Percentiles rank a stretch among this genome's conserved stretches.
These are phyloP conservation scores for Naganishia friedmannii DNA, from an alignment of 768 basidiomycete genomes.

Conservation along the genomic window DNA sequence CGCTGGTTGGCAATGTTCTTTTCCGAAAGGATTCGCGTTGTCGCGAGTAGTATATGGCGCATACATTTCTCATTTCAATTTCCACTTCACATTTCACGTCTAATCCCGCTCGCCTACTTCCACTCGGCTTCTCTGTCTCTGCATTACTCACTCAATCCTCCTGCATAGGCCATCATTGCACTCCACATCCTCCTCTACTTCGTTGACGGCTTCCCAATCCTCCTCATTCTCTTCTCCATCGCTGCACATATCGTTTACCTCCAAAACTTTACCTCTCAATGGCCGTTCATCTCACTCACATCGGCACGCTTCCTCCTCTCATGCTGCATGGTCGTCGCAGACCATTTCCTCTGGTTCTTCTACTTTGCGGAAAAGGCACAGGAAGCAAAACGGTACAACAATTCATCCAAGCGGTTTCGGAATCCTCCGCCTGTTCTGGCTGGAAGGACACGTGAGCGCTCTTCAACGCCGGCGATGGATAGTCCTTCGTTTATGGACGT, in stretches of 20 bases:
- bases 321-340: constrained; percentile 74
- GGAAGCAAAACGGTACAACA: constrained; percentile 38
- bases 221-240: constrained; percentile 73
- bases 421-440: background rate
- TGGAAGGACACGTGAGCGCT: background rate
- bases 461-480: constrained; percentile 4
- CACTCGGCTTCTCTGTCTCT: background rate
- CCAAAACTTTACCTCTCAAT: constrained; percentile 81
- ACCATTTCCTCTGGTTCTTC: constrained; percentile 97
- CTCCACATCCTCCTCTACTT: constrained; percentile 75
- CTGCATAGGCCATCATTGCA: constrained; percentile 67
- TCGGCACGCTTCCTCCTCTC: constrained; percentile 81
- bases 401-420: background rate
- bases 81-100: too few species aligned
- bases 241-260: constrained; percentile 82
- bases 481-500: constrained; percentile 54
- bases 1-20: background rate
- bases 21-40: too few species aligned
- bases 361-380: constrained; percentile 65
- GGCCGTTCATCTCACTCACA: constrained; percentile 90
- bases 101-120: too few species aligned
- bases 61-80: too few species aligned
- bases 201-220: constrained; percentile 74
- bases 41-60: too few species aligned
- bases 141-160: background rate